Conservation (phyloP, 2,329 filamentous ascomycete genomes). For the Fusarium algeriense region DNA sequence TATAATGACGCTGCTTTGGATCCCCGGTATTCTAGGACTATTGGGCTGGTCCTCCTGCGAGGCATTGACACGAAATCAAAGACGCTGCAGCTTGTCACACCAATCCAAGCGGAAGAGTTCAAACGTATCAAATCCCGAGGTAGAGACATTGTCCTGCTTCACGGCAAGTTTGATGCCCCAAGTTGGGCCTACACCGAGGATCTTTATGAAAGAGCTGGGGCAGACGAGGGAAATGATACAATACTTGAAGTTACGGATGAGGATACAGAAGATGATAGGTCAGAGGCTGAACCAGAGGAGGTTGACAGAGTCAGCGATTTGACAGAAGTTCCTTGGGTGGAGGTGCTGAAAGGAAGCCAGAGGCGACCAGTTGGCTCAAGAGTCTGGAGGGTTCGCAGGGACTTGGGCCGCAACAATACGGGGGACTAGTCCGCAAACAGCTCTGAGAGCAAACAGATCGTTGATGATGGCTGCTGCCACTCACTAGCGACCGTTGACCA, state of each 20-base stretch:
- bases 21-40: slow-evolving; percentile 67
- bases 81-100: slow-evolving; percentile 74
- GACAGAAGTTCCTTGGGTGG: slow-evolving; percentile 68
- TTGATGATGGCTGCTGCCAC: slow-evolving; percentile 8
- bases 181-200: slow-evolving; percentile 79
- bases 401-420: slow-evolving; percentile 62
- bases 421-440: slow-evolving; percentile 40
- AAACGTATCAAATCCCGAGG: slow-evolving; percentile 56
- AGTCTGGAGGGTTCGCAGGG: slow-evolving; percentile 73
- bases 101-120: slow-evolving; percentile 60
- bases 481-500: slow-evolving; percentile 21
- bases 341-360: slow-evolving; percentile 66
- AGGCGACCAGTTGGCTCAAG: slow-evolving; percentile 69
- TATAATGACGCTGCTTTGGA: slow-evolving; percentile 66
- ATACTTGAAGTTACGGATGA: slow-evolving; percentile 52
- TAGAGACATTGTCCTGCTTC: slow-evolving; percentile 70
- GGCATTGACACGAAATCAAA: slow-evolving; percentile 70
- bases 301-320: slow-evolving; percentile 36
- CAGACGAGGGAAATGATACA: slow-evolving; percentile 48
- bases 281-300: slow-evolving; percentile 48
- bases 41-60: slow-evolving; percentile 77
- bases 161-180: slow-evolving; percentile 76
- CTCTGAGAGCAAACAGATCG: slow-evolving; percentile 8
- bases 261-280: slow-evolving; percentile 52
- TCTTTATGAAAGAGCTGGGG: slow-evolving; percentile 57